Base-by-base conservation (phyloP, 805 yeast genomes). In the Naumovozyma castellii region DNA sequence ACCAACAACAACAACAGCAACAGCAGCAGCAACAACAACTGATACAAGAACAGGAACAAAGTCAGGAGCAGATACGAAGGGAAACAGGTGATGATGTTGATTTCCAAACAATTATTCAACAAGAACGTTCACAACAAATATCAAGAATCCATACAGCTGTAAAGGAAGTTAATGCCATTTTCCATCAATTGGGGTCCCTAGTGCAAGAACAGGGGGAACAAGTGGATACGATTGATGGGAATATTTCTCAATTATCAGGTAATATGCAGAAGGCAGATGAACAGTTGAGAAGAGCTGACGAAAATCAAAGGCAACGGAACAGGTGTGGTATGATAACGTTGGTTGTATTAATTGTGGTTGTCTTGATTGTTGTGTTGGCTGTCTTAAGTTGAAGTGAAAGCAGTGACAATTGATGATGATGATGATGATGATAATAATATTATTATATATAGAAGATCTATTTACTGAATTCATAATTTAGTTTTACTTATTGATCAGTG, bases 181-280 rank as follows among this genome's bases (percentile, higher is more conserved):
- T 86, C 58, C 77, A 78, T 48, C 95, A 87, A 51, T 61, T 88
- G 41, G 86, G 87, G 13, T 72, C 76, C 30, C 64, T 88, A 50
- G 92, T 88, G 2, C 68, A 72, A 38, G 88, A 85, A 58, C 97
- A 88, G 57, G 95, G 95, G 4, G 78, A 74, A 22, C 87, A 84
- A 48, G 71, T 88, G 14, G 94, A 86, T 53, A 76, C 87, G 0
- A 76, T 88, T 14, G 96, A 86, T 54, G 85, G 80, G 45, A 86
- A 86, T 59, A 68, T 88, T 34, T 62, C 78, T 18, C 75, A 72
- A 35, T 66, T 81, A 43, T 75, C 79, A 4, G 71, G 66, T 17
- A 80, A 84, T 51, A 73, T 84, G 4, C 80, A 78, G 41, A 71
- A 71, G 39, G 95, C 95, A 0, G 71, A 76, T 22, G 71, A 73